Percentiles rank a stretch among this genome's conserved stretches.
These are phyloP conservation scores for Plasmodium relictum DNA, from an alignment of 169 alveolate species.

Conservation along the genomic window DNA sequence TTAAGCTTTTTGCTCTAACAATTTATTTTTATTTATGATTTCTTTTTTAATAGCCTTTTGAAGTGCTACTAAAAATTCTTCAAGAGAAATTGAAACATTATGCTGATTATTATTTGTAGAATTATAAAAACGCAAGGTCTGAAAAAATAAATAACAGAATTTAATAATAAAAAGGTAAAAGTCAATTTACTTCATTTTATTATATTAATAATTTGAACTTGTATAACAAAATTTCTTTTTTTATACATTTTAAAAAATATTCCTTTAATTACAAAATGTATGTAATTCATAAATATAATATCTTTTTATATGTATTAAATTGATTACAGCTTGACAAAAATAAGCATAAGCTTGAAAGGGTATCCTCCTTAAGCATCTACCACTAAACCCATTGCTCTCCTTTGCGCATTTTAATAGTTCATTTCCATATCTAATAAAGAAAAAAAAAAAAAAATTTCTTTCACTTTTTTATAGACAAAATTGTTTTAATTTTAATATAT, in stretches of 20 bases:
- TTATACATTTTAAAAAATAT: no score
- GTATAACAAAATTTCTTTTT: background rate
- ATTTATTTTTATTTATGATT: conserved; percentile 22
- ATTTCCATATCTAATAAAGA: conserved; percentile 39
- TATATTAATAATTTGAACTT: background rate
- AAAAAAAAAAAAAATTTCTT: background rate
- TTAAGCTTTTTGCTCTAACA: conserved; percentile 27
- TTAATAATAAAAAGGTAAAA: background rate
- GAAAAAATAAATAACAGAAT: background rate
- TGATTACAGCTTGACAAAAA: conserved; percentile 76
- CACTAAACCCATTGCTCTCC: conserved; percentile 81
- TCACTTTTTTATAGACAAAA: background rate
- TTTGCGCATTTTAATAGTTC: conserved; percentile 75
- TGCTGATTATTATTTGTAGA: conserved; percentile 43
- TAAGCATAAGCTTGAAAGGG: conserved; percentile 86
- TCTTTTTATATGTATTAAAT: background rate
- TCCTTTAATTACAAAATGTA: background rate
- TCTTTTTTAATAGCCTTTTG: conserved; percentile 63
- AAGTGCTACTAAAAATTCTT: conserved; percentile 69
- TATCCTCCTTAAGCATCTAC: conserved; percentile 85
- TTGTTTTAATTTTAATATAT: background rate
- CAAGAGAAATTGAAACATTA: conserved; percentile 53
- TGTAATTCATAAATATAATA: no score
- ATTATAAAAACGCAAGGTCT: conserved; percentile 74
- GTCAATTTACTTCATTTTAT: background rate